Evolutionary conservation across 1,139 yeast species (phyloP), one percentile per base, ranked within the genome.

Genomic region (Yamadazyma triangularis): DNA sequence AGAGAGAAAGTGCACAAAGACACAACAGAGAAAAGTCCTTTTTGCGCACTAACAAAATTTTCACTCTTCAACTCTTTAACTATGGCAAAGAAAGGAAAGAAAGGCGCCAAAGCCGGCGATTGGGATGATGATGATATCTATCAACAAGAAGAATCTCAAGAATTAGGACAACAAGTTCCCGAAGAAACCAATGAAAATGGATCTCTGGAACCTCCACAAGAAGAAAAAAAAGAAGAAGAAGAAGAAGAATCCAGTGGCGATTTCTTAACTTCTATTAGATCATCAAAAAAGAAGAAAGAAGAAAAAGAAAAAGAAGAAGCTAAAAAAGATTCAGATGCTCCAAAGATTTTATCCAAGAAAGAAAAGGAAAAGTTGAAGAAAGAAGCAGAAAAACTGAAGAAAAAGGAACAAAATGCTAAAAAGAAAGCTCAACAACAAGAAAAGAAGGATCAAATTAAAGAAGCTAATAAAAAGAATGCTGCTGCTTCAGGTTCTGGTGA

Each of bases 331-430:
- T n/a, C n/a, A n/a, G n/a, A n/a, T n/a, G 56, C 56, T 23, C 85
- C 93, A 29, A 74, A 78, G 44, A 65, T 89, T 50, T 86, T 91
- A 61, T 79, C 94, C 37, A 93, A 91, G 73, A 93, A 93, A 66
- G 98, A 91, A 56, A 93, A 91, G 71, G 99, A 91, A 63, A 84
- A 78, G 61, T 94, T 91, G 58, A 91, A 89, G 83, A 93, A 91
- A 62, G 99, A 91, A 64, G 85, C 85, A 43, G 98, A 91, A 60
- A 93, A 91, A 71, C 87, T 83, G 49, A 76, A 79, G 61, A 91
- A 91, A 83, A 88, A 87, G 66, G 95, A 87, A 47, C 77, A 78
- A 42, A 95, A 96, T 24, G 84, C 82, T 35, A 82, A 78, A 61
- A 89, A 88, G 75, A 89, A 87, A 59, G 64, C 58, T 13, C 73